phyloP scores from a whole-genome alignment of 192 early-diverging fungal species.

The Phycomyces blakesleeanus region DNA sequence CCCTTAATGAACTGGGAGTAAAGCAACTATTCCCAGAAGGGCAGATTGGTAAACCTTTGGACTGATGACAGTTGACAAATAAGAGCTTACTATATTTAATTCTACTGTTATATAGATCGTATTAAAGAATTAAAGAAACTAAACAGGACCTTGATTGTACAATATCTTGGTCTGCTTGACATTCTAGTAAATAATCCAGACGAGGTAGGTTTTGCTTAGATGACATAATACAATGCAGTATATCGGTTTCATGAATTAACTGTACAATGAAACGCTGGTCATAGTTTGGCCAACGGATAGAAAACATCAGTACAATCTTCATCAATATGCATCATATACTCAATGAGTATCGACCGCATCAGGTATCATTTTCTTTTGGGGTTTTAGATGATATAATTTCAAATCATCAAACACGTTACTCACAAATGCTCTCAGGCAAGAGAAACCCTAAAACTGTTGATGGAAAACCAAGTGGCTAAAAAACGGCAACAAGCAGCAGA shows the following conservation, averaged over 20 bases:
- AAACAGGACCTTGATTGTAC: slow-evolving; percentile 56
- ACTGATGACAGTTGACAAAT: too few relatives aligned
- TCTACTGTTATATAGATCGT: slow-evolving; percentile 44
- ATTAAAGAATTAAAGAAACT: slow-evolving; percentile 62
- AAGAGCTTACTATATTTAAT: too few relatives aligned
- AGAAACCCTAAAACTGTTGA: slow-evolving; percentile 62
- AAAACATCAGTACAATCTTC: slow-evolving; percentile 65
- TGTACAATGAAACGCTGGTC: neutral
- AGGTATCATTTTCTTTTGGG: slow-evolving; percentile 40
- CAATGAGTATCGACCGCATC: slow-evolving; percentile 80
- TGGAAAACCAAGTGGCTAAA: slow-evolving; percentile 61
- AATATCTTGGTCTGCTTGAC: slow-evolving; percentile 71
- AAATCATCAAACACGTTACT: neutral
- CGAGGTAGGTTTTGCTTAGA: slow-evolving; percentile 42
- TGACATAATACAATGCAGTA: too few relatives aligned
- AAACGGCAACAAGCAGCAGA: slow-evolving; percentile 42
- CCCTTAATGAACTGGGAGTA: slow-evolving; percentile 57
- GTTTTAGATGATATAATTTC: neutral
- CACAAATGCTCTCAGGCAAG: slow-evolving; percentile 31
- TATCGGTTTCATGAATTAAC: neutral
- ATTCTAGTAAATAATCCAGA: slow-evolving; percentile 47
- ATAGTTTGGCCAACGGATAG: slow-evolving; percentile 55
- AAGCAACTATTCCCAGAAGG: slow-evolving; percentile 64
- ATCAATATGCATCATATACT: slow-evolving; percentile 81
- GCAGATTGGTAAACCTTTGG: slow-evolving; percentile 32